These are phyloP conservation scores for Colletotrichum sp. DNA, from an alignment of 2,329 filamentous ascomycete species.

Conservation along the genomic window DNA sequence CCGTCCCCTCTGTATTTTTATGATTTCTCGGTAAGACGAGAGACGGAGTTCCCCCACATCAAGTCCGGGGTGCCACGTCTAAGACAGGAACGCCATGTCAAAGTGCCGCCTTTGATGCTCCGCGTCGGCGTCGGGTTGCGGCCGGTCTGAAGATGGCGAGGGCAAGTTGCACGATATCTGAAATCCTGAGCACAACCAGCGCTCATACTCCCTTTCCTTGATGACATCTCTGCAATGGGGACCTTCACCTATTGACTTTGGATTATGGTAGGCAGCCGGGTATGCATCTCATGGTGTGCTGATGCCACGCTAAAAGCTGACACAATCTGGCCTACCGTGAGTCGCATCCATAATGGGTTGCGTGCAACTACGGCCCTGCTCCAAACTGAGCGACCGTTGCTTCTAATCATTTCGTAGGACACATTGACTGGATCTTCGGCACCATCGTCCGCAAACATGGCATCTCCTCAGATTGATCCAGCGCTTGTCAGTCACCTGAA, in stretches of 20 bases:
- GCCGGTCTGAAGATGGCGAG: neutral
- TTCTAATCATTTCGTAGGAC: neutral
- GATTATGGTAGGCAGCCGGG: neutral
- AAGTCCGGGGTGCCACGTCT: neutral
- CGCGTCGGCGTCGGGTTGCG: neutral
- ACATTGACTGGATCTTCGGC: neutral
- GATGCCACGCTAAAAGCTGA: constrained; percentile 8
- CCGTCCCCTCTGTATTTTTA: neutral
- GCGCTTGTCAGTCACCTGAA: neutral
- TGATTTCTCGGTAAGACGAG: neutral
- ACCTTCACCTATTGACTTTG: neutral
- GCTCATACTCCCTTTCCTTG: neutral
- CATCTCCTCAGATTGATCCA: neutral
- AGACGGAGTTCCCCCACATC: neutral
- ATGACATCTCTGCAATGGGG: neutral
- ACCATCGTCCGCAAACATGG: neutral
- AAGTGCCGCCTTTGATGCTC: neutral
- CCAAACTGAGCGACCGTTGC: neutral
- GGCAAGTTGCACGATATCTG: neutral
- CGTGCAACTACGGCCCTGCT: neutral
- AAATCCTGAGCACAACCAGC: neutral
- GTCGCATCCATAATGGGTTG: neutral
- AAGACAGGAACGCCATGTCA: neutral
- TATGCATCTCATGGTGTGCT: neutral
- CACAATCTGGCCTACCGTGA: neutral